Evolutionary conservation across 331 rosid species (phyloP), one percentile per base, ranked within the genome.

Genomic region (Acacia concinna): DNA sequence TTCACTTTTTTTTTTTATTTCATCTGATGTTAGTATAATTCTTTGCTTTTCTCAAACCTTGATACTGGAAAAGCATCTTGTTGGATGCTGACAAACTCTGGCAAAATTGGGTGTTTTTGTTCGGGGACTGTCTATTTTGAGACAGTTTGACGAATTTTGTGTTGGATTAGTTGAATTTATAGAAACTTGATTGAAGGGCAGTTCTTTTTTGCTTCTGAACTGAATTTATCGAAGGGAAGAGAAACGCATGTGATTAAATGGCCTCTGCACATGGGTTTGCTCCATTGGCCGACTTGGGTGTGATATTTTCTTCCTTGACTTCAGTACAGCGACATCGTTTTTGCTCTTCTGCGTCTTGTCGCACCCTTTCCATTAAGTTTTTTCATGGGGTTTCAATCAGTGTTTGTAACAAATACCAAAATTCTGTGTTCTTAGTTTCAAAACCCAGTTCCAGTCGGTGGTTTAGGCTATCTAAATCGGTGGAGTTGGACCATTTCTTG

Each of bases 401-500:
- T 17, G 25, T 80, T 68, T 79, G 57, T n/a, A 81, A 79, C 12
- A 83, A 81, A 75, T 81, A 71, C 32, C 83, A 47, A 77, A 85
- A 72, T 68, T 67, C 87, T 40, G 14, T 23, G 68, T 79, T 81
- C 27, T 44, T 73, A 40, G 40, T 66, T 38, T 35, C 77, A 14
- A 87, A 73, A 64, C 76, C 81, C 71, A 44, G 46, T 49, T 86
- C 87, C 68, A 64, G 70, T 46, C 89, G 94, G 68, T 88, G 89
- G 46, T 79, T 83, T 2, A 84, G 87, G 91, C 60, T 84, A 56
- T 75, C 71, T 44, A 89, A 83, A 43, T 93, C 97, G 37, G 96
- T 95, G 74, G 91, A 95, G 30, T 59, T 95, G 84, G 98, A 93
- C 86, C 93, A 81, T 79, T 93, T 86, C 73, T 66, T 95, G 81